phyloP scores from a whole-genome alignment of 192 early-diverging fungal genomes.

The Coemansia nantahalensis region DNA sequence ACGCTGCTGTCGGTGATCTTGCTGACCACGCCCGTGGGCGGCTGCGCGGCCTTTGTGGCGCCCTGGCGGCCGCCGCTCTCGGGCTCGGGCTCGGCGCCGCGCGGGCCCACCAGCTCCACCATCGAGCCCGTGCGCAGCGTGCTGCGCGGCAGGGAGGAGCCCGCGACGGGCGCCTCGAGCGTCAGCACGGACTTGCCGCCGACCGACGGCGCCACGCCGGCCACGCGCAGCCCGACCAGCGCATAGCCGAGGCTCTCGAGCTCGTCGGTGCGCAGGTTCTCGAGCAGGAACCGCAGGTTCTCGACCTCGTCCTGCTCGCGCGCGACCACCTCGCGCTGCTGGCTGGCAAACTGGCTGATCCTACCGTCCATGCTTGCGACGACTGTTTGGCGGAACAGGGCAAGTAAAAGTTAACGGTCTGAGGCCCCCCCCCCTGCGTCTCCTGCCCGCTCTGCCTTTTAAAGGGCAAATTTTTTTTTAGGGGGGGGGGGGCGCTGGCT shows the following conservation, averaged over 20 bases:
- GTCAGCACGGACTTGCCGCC: conserved; percentile 70
- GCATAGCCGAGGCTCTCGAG: conserved; percentile 66
- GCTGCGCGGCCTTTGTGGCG: too few relatives aligned
- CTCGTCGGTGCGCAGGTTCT: conserved; percentile 54
- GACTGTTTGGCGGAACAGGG: too few relatives aligned
- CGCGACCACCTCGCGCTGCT: neutral
- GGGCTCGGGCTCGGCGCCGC: too few relatives aligned
- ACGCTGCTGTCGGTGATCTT: conserved; percentile 58
- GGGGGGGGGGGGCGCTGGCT: too few relatives aligned
- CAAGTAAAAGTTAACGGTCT: too few relatives aligned
- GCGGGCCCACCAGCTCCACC: conserved; percentile 51
- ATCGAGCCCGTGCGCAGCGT: conserved; percentile 67
- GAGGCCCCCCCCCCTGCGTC: too few relatives aligned
- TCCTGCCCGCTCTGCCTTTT: too few relatives aligned
- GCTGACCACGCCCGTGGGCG: conserved; percentile 51
- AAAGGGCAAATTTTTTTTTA: too few relatives aligned
- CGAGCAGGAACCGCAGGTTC: neutral
- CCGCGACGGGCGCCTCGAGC: conserved; percentile 58
- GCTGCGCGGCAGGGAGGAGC: conserved; percentile 57
- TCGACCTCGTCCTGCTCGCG: neutral
- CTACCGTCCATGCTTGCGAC: neutral
- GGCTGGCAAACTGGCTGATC: neutral
- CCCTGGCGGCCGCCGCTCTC: neutral
- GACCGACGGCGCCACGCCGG: conserved; percentile 60
- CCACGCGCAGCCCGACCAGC: conserved; percentile 61